These are phyloP conservation scores for Pyrus bretschneideri DNA, from an alignment of 306 rosid genomes.

Conservation along the genomic window DNA sequence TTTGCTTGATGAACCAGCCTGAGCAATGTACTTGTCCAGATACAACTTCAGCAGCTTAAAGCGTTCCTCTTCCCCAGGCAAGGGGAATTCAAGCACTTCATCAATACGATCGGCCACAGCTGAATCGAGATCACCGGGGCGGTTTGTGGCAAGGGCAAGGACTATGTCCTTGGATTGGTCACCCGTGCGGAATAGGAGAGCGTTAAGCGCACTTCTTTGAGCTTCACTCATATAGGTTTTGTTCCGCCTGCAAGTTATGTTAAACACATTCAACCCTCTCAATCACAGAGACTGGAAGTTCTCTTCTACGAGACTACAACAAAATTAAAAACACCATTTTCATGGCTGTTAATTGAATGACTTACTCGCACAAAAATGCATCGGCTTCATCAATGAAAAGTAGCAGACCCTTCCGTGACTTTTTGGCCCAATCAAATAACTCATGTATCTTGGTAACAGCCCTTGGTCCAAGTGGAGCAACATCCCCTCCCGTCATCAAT, in stretches of 20 bases:
- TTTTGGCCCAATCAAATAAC: slow-evolving; percentile 92
- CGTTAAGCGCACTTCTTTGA: slow-evolving; percentile 97
- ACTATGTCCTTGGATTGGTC: slow-evolving; percentile 98
- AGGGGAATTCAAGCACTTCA: slow-evolving; percentile 90
- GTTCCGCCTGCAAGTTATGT: slow-evolving; percentile 67
- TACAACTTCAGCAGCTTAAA: slow-evolving; percentile 78
- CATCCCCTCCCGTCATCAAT: slow-evolving; percentile 99
- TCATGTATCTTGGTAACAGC: slow-evolving; percentile 98
- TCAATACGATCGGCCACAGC: slow-evolving; percentile 95
- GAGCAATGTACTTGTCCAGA: slow-evolving; percentile 78
- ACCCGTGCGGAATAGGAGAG: slow-evolving; percentile 94
- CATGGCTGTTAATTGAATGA: background rate
- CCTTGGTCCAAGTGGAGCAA: slow-evolving; percentile 91
- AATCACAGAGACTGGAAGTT: background rate
- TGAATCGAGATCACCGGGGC: slow-evolving; percentile 95
- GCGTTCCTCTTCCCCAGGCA: slow-evolving; percentile 91
- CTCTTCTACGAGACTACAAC: background rate
- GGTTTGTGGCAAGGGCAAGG: slow-evolving; percentile 96
- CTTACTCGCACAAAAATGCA: slow-evolving; percentile 99
- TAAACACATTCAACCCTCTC: slow-evolving; percentile 14
- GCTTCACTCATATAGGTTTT: slow-evolving; percentile 99
- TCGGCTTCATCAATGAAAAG: slow-evolving; percentile 99
- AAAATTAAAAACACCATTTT: background rate
- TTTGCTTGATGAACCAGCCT: slow-evolving; percentile 57
- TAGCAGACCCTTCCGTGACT: slow-evolving; percentile 77